phyloP scores from a whole-genome alignment of 148 eudicot species.

The Fagopyrum homotropicum region DNA sequence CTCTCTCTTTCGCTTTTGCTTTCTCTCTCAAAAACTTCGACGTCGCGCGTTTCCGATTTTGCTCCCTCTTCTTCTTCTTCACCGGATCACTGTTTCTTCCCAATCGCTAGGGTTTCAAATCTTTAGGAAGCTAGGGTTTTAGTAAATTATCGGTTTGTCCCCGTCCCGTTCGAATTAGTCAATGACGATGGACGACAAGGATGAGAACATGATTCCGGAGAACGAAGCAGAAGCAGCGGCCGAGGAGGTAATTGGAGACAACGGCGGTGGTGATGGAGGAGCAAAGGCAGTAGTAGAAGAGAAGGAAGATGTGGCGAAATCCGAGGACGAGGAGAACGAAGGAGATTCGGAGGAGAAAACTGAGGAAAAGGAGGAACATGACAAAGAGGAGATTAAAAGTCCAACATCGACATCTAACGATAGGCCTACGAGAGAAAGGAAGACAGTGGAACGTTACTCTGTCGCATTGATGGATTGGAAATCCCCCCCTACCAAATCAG shows the following conservation, averaged over 20 bases:
- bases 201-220: background rate
- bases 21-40: background rate
- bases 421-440: constrained; percentile 82
- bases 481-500: constrained; percentile 29
- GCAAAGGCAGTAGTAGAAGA: background rate
- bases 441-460: constrained; percentile 63
- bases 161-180: background rate
- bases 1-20: too few relatives aligned
- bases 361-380: background rate
- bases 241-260: background rate
- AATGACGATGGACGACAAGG: constrained; percentile 8
- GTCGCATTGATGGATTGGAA: constrained; percentile 26
- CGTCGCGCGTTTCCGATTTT: background rate
- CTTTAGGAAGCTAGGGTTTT: constrained; percentile 8
- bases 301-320: background rate
- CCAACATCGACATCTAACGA: constrained; percentile 32
- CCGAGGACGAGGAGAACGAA: background rate
- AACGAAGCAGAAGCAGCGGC: background rate
- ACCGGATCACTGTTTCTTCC: background rate
- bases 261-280: background rate
- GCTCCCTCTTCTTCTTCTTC: background rate
- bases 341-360: background rate
- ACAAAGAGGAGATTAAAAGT: background rate
- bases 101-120: background rate
- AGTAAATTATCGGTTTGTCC: background rate